Percentiles rank a stretch among this genome's conserved stretches.
Conservation (phyloP, 1,284 basidiomycete genomes). For the Sphagnurus paluster region DNA sequence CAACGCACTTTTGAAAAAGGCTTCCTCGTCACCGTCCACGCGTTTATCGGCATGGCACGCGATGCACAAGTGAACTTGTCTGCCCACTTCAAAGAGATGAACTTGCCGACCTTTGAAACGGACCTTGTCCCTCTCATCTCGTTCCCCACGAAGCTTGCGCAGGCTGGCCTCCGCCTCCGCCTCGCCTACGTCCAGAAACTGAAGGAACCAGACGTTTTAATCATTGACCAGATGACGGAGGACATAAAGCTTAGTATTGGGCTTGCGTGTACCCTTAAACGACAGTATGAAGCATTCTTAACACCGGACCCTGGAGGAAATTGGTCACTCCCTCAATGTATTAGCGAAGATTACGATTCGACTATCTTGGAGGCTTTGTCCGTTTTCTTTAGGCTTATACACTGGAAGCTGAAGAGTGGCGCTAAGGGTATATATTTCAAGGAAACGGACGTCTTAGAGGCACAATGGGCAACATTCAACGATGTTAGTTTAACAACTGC, state of each 20-base stretch:
- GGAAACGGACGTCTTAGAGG: constrained; percentile 96
- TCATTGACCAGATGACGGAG: constrained; percentile 95
- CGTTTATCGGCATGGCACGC: constrained; percentile 85
- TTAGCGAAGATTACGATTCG: constrained; percentile 87
- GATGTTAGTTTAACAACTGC: constrained; percentile 89
- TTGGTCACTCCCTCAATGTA: constrained; percentile 89
- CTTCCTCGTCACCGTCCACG: constrained; percentile 85
- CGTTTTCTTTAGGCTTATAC: constrained; percentile 92
- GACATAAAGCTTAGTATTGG: constrained; percentile 92
- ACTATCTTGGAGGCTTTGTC: constrained; percentile 88
- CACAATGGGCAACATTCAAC: constrained; percentile 95
- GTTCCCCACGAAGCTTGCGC: constrained; percentile 93
- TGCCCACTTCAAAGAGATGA: constrained; percentile 76
- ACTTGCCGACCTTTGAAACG: constrained; percentile 90
- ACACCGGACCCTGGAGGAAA: constrained; percentile 83
- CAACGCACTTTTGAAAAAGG: constrained; percentile 94
- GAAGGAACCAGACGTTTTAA: constrained; percentile 84
- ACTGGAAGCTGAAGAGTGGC: constrained; percentile 95
- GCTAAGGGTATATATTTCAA: constrained; percentile 93
- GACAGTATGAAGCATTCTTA: constrained; percentile 90
- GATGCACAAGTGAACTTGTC: constrained; percentile 85
- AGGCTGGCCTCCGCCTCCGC: constrained; percentile 88
- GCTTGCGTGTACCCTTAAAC: constrained; percentile 91
- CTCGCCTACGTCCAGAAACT: constrained; percentile 91
- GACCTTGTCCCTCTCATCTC: constrained; percentile 93